Conservation (phyloP, 2,329 filamentous ascomycete species). For the Paracorniculantispora psalliotae region DNA sequence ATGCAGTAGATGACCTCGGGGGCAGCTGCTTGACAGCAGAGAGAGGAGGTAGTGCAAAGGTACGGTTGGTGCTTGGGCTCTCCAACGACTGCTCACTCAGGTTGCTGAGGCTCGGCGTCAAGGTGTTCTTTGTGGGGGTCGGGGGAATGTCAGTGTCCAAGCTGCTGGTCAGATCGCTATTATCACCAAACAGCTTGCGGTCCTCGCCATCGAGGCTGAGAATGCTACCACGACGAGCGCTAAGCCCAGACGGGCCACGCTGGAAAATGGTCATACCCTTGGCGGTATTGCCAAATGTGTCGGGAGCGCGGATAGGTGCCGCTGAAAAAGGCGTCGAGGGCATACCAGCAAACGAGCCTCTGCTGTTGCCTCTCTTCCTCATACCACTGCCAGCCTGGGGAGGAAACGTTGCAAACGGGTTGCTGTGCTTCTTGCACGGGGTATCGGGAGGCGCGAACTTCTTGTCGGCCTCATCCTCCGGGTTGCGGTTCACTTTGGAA, state of each 20-base stretch:
- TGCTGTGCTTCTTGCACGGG: constrained; percentile 82
- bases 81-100: constrained; percentile 37
- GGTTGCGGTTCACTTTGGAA: constrained; percentile 86
- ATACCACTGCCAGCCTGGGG: constrained; percentile 54
- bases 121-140: constrained; percentile 77
- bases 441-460: constrained; percentile 82
- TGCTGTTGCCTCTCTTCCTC: constrained; percentile 56
- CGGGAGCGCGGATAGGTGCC: constrained; percentile 42
- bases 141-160: constrained; percentile 68
- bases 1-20: constrained; percentile 46
- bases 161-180: constrained; percentile 21
- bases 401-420: constrained; percentile 63
- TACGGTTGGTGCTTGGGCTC: constrained; percentile 44
- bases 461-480: constrained; percentile 59
- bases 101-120: constrained; percentile 37
- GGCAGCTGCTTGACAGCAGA: constrained; percentile 36
- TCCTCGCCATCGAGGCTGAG: constrained; percentile 79
- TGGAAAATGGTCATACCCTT: constrained; percentile 63
- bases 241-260: constrained; percentile 43
- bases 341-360: constrained; percentile 65
- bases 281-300: constrained; percentile 50
- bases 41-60: constrained; percentile 35
- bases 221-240: constrained; percentile 61
- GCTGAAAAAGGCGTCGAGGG: constrained; percentile 79
- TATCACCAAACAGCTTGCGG: constrained; percentile 39